Base-by-base conservation (phyloP, 2,329 filamentous ascomycete species). In the Monilinia polystroma region DNA sequence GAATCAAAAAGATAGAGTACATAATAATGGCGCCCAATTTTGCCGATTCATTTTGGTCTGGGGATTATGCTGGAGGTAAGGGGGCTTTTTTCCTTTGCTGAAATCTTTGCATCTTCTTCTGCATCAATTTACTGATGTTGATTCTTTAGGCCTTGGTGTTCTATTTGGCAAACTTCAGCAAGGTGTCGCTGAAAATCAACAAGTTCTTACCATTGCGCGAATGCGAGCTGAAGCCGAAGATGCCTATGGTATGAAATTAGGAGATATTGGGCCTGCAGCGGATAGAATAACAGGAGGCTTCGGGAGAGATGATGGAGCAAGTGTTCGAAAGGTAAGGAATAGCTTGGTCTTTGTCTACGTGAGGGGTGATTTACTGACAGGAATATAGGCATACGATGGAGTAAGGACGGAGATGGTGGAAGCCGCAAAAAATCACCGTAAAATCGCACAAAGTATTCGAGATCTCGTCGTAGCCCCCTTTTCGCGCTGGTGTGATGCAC, bases 181-280 rank as follows among this genome's bases (percentile, higher is more conserved):
- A 79, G 95, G 95, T 69, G 90, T 96, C 68, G 86, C 93, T 73
- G 95, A 99, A 80, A 96, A 99, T 79, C 91, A 94, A 75, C 95
- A 99, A 80, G 84, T 99, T 69, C 82, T 99, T 71, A 95, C 90
- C 49, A 87, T 99, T 75, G 93, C 95, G 71, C 91, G 91, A 68
- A 86, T 98, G 89, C 92, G 95, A 80, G 94, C 95, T 73, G 95
- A 98, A 77, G 94, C 95, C 63, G 95, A 99, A 78, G 95, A 98
- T 69, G 77, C 87, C 26, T 99, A 99, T 78, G 91, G 92, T 54
- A 85, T 88, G 77, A 89, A 88, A 73, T 83, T 99, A 64, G 85
- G 84, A 70, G 91, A 94, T 52, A 98, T 99, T 75, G 87, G 90
- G 64, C 87, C 91, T 20, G 85, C 89, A 7, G 90, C 93, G 67